These are phyloP conservation scores for Neonectria neomacrospora DNA, from an alignment of 2,329 filamentous ascomycete species.

Conservation along the genomic window DNA sequence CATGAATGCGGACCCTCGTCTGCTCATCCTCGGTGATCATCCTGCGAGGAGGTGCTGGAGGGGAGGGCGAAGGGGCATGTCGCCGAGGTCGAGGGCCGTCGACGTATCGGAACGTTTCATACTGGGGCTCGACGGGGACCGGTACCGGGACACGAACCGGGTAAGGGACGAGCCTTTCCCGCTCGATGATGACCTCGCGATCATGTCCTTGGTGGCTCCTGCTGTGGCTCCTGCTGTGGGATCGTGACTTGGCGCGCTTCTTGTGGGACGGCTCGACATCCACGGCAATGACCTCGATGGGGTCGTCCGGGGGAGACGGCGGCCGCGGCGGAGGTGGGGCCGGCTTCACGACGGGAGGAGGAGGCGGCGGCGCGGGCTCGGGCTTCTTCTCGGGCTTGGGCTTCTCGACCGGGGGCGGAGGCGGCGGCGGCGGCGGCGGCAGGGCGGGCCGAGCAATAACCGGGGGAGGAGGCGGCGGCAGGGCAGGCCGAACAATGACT, in stretches of 20 bases:
- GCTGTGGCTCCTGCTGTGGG: conserved; percentile 46
- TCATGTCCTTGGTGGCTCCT: conserved; percentile 48
- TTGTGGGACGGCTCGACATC: conserved; percentile 48
- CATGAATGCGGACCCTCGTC: conserved; percentile 48
- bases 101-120: conserved; percentile 65
- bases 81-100: conserved; percentile 60
- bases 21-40: conserved; percentile 47
- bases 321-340: conserved; percentile 34
- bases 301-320: conserved; percentile 45
- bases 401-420: conserved; percentile 16
- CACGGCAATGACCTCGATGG: conserved; percentile 54
- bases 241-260: conserved; percentile 45
- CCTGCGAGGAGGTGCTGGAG: conserved; percentile 45
- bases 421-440: conserved; percentile 38
- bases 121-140: conserved; percentile 52
- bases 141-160: conserved; percentile 56
- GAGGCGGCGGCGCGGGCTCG: conserved; percentile 35
- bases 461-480: conserved; percentile 40
- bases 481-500: conserved; percentile 34
- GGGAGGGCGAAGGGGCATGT: conserved; percentile 44
- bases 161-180: conserved; percentile 60
- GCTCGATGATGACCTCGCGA: conserved; percentile 63
- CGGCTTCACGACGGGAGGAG: conserved; percentile 40
- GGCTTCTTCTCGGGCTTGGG: conserved; percentile 30
- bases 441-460: conserved; percentile 36